Evolutionary conservation across 1,284 basidiomycete genomes (phyloP).

Genomic region (Schizopora paradoxa): DNA sequence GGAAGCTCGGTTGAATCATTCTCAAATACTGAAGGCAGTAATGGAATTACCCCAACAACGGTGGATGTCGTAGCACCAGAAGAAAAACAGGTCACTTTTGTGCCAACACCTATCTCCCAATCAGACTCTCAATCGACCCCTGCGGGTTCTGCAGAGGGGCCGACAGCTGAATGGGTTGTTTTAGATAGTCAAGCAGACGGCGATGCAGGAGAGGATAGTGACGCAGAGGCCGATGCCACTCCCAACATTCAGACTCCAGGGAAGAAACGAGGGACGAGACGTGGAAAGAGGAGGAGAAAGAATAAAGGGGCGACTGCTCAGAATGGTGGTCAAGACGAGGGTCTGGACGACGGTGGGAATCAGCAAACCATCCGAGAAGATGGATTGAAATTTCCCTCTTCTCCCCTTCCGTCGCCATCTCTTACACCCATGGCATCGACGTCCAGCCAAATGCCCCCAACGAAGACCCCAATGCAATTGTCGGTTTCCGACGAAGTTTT

Average conservation of each 20-base stretch:
- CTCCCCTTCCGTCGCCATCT: constrained; percentile 24
- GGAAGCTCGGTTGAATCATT: too few relatives aligned
- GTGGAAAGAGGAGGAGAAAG: constrained; percentile 45
- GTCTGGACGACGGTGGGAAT: background rate
- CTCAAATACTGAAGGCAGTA: too few relatives aligned
- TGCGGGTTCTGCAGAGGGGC: too few relatives aligned
- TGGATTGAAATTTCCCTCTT: constrained; percentile 27
- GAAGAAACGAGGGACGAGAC: constrained; percentile 36
- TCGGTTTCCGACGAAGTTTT: constrained; percentile 75
- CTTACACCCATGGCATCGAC: constrained; percentile 29
- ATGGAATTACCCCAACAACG: too few relatives aligned
- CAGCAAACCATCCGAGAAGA: constrained; percentile 19
- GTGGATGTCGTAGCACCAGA: too few relatives aligned
- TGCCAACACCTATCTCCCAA: background rate
- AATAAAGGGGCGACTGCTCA: constrained; percentile 32
- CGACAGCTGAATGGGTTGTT: too few relatives aligned
- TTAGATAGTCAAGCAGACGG: constrained; percentile 25
- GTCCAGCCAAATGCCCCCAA: constrained; percentile 20
- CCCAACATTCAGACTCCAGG: constrained; percentile 39
- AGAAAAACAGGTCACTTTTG: background rate
- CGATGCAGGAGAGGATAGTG: constrained; percentile 50
- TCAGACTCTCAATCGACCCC: too few relatives aligned
- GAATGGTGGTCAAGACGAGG: constrained; percentile 28
- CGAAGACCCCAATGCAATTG: constrained; percentile 37
- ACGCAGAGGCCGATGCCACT: constrained; percentile 55